A percentile compares a stretch with the other conserved stretches of the same genome.
Conservation (phyloP, 208 protist species). For the Trypanosoma avium region DNA sequence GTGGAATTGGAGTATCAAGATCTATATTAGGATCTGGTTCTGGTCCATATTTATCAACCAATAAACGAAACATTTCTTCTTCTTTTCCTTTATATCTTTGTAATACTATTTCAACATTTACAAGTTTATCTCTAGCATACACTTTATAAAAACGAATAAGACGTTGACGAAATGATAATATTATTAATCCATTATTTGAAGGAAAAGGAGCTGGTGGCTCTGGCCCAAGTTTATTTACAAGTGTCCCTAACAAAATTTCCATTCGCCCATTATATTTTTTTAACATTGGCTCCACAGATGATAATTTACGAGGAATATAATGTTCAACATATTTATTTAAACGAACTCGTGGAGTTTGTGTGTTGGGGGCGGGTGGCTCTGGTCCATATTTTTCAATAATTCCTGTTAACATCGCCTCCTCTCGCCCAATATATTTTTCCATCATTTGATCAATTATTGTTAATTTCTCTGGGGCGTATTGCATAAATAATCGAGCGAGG, state of each 20-base stretch:
- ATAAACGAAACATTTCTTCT: slow-evolving; percentile 24
- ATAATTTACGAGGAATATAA: slow-evolving; percentile 24
- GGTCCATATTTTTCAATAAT: slow-evolving; percentile 16
- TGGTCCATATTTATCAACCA: slow-evolving; percentile 33
- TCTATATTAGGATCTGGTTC: slow-evolving; percentile 22
- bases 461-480: slow-evolving; percentile 22
- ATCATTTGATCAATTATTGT: slow-evolving; percentile 28
- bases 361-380: slow-evolving; percentile 19
- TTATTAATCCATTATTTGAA: not conserved
- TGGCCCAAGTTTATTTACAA: slow-evolving; percentile 31
- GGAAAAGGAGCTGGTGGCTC: slow-evolving; percentile 22
- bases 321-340: slow-evolving; percentile 22
- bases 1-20: slow-evolving; percentile 5
- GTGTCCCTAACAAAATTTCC: slow-evolving; percentile 21
- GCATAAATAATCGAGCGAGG: slow-evolving; percentile 14
- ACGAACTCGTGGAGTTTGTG: slow-evolving; percentile 11
- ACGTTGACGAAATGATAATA: slow-evolving; percentile 16
- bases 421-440: slow-evolving; percentile 14
- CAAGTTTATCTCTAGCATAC: slow-evolving; percentile 26
- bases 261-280: slow-evolving; percentile 19
- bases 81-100: slow-evolving; percentile 23
- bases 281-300: slow-evolving; percentile 13
- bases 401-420: slow-evolving; percentile 23
- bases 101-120: slow-evolving; percentile 17
- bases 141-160: slow-evolving; percentile 29